A percentile compares a stretch with the other conserved stretches of the same genome.
These are phyloP conservation scores for Umbelopsis ramanniana DNA, from an alignment of 192 early-diverging fungal species.

Conservation along the genomic window DNA sequence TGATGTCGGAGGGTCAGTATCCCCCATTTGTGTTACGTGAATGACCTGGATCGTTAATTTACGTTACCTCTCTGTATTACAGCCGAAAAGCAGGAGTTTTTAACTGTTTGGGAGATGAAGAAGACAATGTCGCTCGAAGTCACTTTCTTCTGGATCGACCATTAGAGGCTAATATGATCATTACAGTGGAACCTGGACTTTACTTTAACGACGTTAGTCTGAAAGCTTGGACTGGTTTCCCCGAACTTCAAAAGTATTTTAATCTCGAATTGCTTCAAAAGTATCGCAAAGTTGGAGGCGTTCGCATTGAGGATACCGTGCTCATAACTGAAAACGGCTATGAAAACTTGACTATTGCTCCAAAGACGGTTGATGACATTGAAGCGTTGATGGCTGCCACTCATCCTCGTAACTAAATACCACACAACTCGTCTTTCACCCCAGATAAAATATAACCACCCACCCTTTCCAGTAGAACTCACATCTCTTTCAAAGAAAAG, in stretches of 20 bases:
- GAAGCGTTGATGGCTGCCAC: conserved; percentile 60
- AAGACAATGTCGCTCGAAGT: conserved; percentile 70
- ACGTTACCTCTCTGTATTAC: background rate
- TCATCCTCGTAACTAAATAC: background rate
- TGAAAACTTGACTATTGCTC: conserved; percentile 84
- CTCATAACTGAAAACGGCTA: conserved; percentile 80
- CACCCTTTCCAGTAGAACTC: too few relatives aligned
- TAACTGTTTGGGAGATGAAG: conserved; percentile 62
- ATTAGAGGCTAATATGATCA: conserved; percentile 79
- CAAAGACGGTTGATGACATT: conserved; percentile 81
- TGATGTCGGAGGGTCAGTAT: conserved; percentile 81
- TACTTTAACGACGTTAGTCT: conserved; percentile 89
- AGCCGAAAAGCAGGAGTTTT: conserved; percentile 17
- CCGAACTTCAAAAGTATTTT: conserved; percentile 63
- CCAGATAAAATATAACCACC: too few relatives aligned
- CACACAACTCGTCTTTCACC: background rate
- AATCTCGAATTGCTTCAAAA: conserved; percentile 70
- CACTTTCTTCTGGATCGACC: conserved; percentile 73
- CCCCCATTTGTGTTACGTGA: conserved; percentile 13
- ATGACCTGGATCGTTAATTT: conserved; percentile 7
- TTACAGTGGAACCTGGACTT: conserved; percentile 92
- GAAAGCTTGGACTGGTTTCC: conserved; percentile 59
- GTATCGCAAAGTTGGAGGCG: conserved; percentile 82
- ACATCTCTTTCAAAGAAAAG: too few relatives aligned
- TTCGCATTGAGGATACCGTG: conserved; percentile 92